Evolutionary conservation across 1,284 basidiomycete genomes (phyloP).

Genomic region (Austroboletus rostrupii): DNA sequence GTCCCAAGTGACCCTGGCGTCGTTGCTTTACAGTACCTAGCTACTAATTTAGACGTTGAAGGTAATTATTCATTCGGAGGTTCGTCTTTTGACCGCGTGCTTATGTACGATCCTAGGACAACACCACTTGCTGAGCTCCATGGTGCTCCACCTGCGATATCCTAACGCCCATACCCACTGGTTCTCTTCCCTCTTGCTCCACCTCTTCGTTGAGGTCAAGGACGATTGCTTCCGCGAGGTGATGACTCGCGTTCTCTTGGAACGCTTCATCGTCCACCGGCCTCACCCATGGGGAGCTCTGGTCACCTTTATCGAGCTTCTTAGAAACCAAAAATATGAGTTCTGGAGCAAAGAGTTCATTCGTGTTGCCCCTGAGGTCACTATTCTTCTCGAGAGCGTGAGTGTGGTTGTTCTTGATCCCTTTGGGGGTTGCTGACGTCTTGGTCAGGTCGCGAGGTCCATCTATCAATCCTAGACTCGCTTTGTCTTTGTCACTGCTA

Average conservation of each 20-base stretch:
- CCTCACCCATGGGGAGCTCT: constrained; percentile 98
- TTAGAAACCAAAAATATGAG: constrained; percentile 79
- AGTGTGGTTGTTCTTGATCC: constrained; percentile 28
- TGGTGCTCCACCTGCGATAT: constrained; percentile 92
- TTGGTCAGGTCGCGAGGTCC: constrained; percentile 60
- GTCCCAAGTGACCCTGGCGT: constrained; percentile 79
- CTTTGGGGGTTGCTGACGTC: constrained; percentile 3
- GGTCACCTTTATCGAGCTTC: constrained; percentile 89
- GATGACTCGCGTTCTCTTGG: constrained; percentile 87
- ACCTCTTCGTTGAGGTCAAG: constrained; percentile 78
- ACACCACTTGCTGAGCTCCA: constrained; percentile 87
- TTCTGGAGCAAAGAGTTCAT: constrained; percentile 86
- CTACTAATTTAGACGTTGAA: constrained; percentile 84
- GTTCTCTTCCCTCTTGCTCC: constrained; percentile 86
- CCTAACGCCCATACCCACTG: constrained; percentile 96
- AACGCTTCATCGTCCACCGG: constrained; percentile 89
- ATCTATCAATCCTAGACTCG: constrained; percentile 69
- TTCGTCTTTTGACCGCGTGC: neutral
- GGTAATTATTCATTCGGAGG: constrained; percentile 45
- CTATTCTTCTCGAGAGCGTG: constrained; percentile 76
- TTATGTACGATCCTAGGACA: constrained; percentile 55
- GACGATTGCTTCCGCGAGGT: constrained; percentile 84
- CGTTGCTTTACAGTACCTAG: constrained; percentile 77
- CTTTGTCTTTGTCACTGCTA: constrained; percentile 43
- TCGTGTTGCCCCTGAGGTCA: constrained; percentile 76